Base-by-base conservation (phyloP, 2,329 filamentous ascomycete species). In the Colletotrichum sansevieriae region DNA sequence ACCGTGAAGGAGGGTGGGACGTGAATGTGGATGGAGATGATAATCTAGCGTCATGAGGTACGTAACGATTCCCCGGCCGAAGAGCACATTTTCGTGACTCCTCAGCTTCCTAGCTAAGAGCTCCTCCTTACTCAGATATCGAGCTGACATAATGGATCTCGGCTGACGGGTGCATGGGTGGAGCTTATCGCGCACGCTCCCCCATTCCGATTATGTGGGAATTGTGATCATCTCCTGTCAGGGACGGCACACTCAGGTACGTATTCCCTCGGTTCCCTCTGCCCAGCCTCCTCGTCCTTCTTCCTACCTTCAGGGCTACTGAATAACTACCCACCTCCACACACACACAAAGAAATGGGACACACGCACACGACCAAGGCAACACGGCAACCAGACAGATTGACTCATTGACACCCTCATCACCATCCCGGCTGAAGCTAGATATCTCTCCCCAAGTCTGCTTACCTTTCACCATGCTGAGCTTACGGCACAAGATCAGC, bases 141-240 rank as follows among this genome's bases (percentile, higher is more conserved):
- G n/a, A 15, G 57, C 59, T 54, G 37, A 52, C 35, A 52, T 62
- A 43, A 62, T 52, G 43, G 15, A 29, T 35, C 20, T 54, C 47
- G 39, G 59, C 44, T 62, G 59, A 37, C 43, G 29, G 29, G 29
- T 29, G 7, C 7, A 37, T 29, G 29, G 29, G 29, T 29, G 29
- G 29, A 7, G 7, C 29, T 25, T 25, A 25, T 25, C 25, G 22
- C 4, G 59, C 59, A 62, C 59, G 47, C 37, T 54, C 59, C 59
- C 22, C 39, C 49, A n/a, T 39, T 22, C 58, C 47, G 59, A 62
- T 54, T 33, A 29, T 62, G 59, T 52, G 59, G 59, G 59, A 44
- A 62, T 62, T 62, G 43, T 65, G 62, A 65, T 59, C 52, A 49
- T 25, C 60, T 39, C n/a, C 25, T 25, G 20, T 61, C 46, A 55